Evolutionary conservation across 352 stramenopile genomes (phyloP), one percentile per base, ranked within the genome.

Genomic region (Phytophthora boehmeriae): DNA sequence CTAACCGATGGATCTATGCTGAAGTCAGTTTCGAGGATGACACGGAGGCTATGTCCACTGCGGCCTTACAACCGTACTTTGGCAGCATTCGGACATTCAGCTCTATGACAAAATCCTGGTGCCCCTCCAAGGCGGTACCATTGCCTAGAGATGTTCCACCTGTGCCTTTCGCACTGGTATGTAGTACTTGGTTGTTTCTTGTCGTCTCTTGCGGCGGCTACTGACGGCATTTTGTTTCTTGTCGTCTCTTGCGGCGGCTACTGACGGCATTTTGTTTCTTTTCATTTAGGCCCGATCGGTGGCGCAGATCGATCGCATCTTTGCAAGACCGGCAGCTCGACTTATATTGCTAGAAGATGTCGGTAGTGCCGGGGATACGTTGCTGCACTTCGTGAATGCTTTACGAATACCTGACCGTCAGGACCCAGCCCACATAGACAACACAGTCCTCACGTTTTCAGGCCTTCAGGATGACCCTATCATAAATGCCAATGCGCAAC

Each of bases 1-100:
- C n/a, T 22, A n/a, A 34, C 27, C 28, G 9, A 3, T 87, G 80
- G 80, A 67, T 90, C 5, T 90, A 90, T 51, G 72, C 50, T 1
- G 76, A 90, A 46, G 28, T 90, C 17, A 73, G 59, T 47, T 60
- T 78, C 20, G 58, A 66, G 25, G 68, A 80, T 14, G 59, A 77
- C 23, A 54, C 11, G 2, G 42, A 66, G 13, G 16, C 20, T 2
- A 45, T 72, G 1, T 54, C 42, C 1, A 57, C 54, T 1, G 17
- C 54, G 11, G 23, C 30, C 0, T 47, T 80, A 5, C 77, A 86
- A 28, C 52, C 49, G 4, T 66, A 83, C 30, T 87, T 74, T 49
- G 49, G 60, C 2, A 65, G 54, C 13, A 44, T 89, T 10, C 59
- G 47, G 2, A 65, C 41, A 9, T 73, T 73, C 36, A 73, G 64